A percentile compares a stretch with the other conserved stretches of the same genome.
phyloP scores from a whole-genome alignment of 345 rosid species.

The Pistacia integerrima region DNA sequence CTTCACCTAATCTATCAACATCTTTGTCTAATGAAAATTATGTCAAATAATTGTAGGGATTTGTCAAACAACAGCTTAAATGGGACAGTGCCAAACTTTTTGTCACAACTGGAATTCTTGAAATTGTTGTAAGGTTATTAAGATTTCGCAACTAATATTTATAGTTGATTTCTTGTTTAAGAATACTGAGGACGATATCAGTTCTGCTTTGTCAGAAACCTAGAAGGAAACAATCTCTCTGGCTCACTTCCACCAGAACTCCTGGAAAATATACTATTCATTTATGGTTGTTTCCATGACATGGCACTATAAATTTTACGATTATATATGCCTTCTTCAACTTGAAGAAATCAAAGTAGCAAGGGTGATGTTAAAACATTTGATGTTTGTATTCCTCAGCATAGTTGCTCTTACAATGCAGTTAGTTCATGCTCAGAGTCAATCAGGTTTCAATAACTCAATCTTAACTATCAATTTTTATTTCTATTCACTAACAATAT shows the following conservation, averaged over 20 bases:
- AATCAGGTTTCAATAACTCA: neutral
- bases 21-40: neutral
- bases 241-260: conserved; percentile 50
- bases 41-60: conserved; percentile 39
- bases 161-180: neutral
- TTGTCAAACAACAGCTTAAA: conserved; percentile 49
- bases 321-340: no score
- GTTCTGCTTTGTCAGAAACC: conserved; percentile 28
- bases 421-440: neutral
- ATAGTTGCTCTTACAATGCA: neutral
- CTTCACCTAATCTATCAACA: neutral
- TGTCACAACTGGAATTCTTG: conserved; percentile 36
- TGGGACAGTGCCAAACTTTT: conserved; percentile 49
- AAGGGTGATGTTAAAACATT: neutral
- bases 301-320: no score
- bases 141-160: neutral
- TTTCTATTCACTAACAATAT: neutral
- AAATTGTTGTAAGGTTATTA: conserved; percentile 44
- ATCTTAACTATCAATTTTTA: neutral
- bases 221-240: conserved; percentile 39
- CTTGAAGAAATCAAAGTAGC: neutral
- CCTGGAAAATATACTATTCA: conserved; percentile 20
- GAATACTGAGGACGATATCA: neutral
- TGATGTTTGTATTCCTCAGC: neutral
- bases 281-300: no score